Evolutionary conservation across 139 green algal species (phyloP).

Genomic region (Chlamydomonas schloesseri): DNA sequence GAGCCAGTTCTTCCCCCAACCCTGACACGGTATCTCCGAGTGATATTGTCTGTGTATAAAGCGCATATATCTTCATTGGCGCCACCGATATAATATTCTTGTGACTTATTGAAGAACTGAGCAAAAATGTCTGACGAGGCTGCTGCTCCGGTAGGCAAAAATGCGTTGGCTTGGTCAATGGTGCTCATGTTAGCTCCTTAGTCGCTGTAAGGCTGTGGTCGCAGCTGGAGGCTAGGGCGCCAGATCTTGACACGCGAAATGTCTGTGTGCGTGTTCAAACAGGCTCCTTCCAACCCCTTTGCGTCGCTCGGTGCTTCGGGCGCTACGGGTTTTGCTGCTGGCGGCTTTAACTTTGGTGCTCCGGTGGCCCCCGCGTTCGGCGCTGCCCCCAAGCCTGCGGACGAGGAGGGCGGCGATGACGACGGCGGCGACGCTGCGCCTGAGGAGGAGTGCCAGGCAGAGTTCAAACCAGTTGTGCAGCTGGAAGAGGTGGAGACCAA

Average conservation of each 20-base stretch:
- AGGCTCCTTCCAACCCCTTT: slow-evolving; percentile 55
- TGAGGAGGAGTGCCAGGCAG: slow-evolving; percentile 93
- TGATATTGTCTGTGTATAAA: too few species aligned
- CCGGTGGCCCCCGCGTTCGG: slow-evolving; percentile 67
- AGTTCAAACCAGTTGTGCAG: slow-evolving; percentile 96
- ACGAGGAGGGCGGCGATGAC: slow-evolving; percentile 60
- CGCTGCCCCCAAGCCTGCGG: slow-evolving; percentile 43
- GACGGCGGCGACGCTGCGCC: slow-evolving; percentile 67
- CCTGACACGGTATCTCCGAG: too few species aligned
- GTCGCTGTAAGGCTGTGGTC: too few species aligned
- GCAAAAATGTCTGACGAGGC: too few species aligned
- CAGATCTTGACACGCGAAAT: background rate
- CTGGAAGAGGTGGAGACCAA: slow-evolving; percentile 94
- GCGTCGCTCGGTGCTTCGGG: slow-evolving; percentile 67
- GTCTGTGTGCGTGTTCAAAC: background rate
- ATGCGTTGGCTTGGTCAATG: too few species aligned
- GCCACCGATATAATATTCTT: too few species aligned
- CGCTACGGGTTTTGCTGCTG: slow-evolving; percentile 36
- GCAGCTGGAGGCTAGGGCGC: too few species aligned
- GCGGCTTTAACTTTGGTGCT: slow-evolving; percentile 79
- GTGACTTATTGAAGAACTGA: too few species aligned
- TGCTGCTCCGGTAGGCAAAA: too few species aligned
- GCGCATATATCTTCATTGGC: too few species aligned
- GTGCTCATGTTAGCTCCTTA: too few species aligned
- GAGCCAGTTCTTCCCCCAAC: too few species aligned